Base-by-base conservation (phyloP, 495 filamentous ascomycete genomes). In the Xylaria cubensis region DNA sequence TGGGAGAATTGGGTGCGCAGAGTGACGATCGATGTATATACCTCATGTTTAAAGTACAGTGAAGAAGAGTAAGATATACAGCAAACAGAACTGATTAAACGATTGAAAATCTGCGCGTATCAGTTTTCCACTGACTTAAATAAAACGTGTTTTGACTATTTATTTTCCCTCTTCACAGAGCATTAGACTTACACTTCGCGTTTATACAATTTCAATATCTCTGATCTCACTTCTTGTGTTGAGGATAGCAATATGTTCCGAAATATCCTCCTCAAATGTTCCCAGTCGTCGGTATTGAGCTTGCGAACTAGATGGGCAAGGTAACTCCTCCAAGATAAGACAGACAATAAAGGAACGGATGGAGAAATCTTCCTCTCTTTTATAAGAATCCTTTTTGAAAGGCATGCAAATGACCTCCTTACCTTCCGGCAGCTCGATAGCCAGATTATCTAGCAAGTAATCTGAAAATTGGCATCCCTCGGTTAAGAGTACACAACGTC, bases 1-100 rank as follows among this genome's bases (percentile, higher is more conserved):
- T 76, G 74, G 74, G 72, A 76, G 62, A 76, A 76, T 26, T 76
- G 74, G 74, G 72, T 74, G 2, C 48, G 29, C 13, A 48, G 70
- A 1, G 69, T 74, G 44, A 70, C 44, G 36, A 76, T 76, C 39
- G 74, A 76, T n/a, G 41, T 76, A 34, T 76, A 67, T 29, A 76
- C 72, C 10, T 74, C 74, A 2, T 76, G 74, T 74, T 12, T 24
- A 42, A 10, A 42, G 39, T 42, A 42, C 12, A 42, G 39, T 13
- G 39, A 42, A 13, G 39, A 13, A 42, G 39, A 13, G 2, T 42
- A 0, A 42, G 39, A 42, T 42, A 9, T 42, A 42, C 13, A 42
- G 39, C 39, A 13, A 42, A 42, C 39, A 12, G 10, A 42, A 42
- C 12, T 13, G 39, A 42, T 42, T 39, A 39, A 12, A 12, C 10